Evolutionary conservation across 1,284 basidiomycete genomes (phyloP), one percentile per base, ranked within the genome.

Genomic region (Irpex sp.): DNA sequence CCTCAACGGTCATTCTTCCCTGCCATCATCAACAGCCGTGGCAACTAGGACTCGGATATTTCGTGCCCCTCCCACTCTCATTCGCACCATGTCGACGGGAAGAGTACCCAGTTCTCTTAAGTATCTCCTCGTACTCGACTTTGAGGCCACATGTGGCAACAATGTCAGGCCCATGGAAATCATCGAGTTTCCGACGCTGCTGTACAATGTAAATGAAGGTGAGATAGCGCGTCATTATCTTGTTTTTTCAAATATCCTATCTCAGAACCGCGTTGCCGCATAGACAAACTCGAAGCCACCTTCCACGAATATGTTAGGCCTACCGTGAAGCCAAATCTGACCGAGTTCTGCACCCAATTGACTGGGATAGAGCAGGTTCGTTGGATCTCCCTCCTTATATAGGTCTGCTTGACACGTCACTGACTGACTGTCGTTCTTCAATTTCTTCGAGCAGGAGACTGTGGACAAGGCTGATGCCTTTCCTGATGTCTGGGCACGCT

Each of bases 301-400:
- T 77, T 76, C 65, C 74, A 76, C 63, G 73, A 75, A 73, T 77
- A 76, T 64, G 72, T 76, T 34, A 64, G 68, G 38, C 76, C 76
- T 0, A 62, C 68, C 31, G 40, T 70, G 2, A 66, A 72, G 40
- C 69, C 74, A 2, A 63, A 26, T 6, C 63, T 77, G 70, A 77
- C 76, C 1, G 51, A 62, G 13, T 76, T 77, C 65, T 77, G 76
- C 61, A 75, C 71, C 47, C 62, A 71, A 11, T 66, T 77, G 57
- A 77, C 76, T n/a, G 76, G 76, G 1, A 77, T 77, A 7, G 67
- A 70, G 11, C 75, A 77, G 69, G 75, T 74, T 37, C n/a, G 68
- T 55, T 9, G 17, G 21, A 21, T 13, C 19, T 51, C 26, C 17
- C 34, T 34, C 15, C 11, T 37, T 8, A 17, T 38, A 7, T 36